phyloP scores from a whole-genome alignment of 345 rosid species.

The Linum lewisii region DNA sequence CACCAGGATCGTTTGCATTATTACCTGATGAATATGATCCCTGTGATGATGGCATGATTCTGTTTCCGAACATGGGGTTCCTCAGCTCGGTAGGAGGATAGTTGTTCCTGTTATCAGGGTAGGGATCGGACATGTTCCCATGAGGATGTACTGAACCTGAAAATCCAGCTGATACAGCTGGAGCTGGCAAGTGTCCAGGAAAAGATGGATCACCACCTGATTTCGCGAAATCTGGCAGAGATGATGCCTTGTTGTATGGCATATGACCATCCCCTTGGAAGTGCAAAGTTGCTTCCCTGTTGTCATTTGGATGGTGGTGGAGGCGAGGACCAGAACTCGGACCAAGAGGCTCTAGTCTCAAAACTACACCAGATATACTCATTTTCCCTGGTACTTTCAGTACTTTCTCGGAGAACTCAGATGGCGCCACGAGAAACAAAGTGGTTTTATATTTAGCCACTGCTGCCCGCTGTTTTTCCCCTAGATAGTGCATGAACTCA shows the following conservation, averaged over 20 bases:
- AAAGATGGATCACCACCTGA: constrained; percentile 24
- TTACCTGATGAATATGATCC: constrained; percentile 12
- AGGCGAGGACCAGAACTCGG: constrained; percentile 32
- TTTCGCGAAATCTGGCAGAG: constrained; percentile 27
- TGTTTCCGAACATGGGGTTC: constrained; percentile 20
- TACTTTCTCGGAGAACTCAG: constrained; percentile 86
- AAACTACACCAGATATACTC: constrained; percentile 86
- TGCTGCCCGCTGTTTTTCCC: constrained; percentile 93
- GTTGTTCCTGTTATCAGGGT: constrained; percentile 35
- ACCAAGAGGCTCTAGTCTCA: constrained; percentile 52
- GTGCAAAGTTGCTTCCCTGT: constrained; percentile 12
- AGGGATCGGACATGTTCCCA: constrained; percentile 27
- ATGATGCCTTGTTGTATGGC: no score
- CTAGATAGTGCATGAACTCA: constrained; percentile 87
- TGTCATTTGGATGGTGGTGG: constrained; percentile 36
- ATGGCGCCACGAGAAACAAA: constrained; percentile 95
- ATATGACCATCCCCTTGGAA: no score
- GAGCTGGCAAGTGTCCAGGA: constrained; percentile 20
- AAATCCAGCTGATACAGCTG: constrained; percentile 23
- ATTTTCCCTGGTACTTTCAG: constrained; percentile 86
- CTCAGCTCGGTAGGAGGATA: constrained; percentile 26
- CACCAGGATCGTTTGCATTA: constrained; percentile 16
- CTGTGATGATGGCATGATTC: constrained; percentile 33
- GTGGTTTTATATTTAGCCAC: constrained; percentile 80
- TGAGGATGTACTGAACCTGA: constrained; percentile 23